A percentile compares a stretch with the other conserved stretches of the same genome.
phyloP scores from a whole-genome alignment of 352 stramenopile genomes.

The Pythium utonaiense region DNA sequence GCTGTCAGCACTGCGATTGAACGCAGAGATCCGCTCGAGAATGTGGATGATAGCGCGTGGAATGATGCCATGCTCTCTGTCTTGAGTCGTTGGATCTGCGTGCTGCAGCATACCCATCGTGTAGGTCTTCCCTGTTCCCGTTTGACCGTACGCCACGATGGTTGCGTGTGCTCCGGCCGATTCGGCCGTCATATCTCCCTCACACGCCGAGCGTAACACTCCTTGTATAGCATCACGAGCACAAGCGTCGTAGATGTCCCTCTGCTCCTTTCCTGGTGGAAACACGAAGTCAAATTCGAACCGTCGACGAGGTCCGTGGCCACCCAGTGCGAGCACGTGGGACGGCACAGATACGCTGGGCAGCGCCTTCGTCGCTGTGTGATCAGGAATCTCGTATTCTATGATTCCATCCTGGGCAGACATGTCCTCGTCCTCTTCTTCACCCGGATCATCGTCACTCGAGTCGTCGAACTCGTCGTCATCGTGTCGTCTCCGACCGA shows the following conservation, averaged over 20 bases:
- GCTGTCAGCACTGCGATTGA: conserved; percentile 12
- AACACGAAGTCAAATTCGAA: conserved; percentile 74
- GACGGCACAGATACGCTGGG: conserved; percentile 20
- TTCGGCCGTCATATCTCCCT: background rate
- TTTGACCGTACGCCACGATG: conserved; percentile 68
- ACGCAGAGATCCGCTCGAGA: conserved; percentile 28
- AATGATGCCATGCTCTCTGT: conserved; percentile 49
- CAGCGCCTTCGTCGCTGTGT: background rate
- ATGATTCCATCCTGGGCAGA: conserved; percentile 8
- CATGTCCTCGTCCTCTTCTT: background rate
- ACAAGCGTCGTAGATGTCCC: conserved; percentile 44
- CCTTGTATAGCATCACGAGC: conserved; percentile 35
- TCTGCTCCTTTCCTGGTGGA: conserved; percentile 43
- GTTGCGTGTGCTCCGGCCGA: conserved; percentile 34
- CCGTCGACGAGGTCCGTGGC: conserved; percentile 23
- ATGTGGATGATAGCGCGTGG: conserved; percentile 58
- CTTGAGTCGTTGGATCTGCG: conserved; percentile 24
- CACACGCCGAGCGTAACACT: conserved; percentile 26
- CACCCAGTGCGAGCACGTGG: conserved; percentile 19
- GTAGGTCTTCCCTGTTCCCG: conserved; percentile 72
- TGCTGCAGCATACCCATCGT: conserved; percentile 66
- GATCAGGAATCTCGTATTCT: conserved; percentile 4
- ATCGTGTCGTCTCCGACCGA: background rate
- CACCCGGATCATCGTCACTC: background rate
- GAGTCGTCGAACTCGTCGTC: conserved; percentile 1